Evolutionary conservation across 768 basidiomycete genomes (phyloP).

Genomic region (Collybiopsis luxurians): DNA sequence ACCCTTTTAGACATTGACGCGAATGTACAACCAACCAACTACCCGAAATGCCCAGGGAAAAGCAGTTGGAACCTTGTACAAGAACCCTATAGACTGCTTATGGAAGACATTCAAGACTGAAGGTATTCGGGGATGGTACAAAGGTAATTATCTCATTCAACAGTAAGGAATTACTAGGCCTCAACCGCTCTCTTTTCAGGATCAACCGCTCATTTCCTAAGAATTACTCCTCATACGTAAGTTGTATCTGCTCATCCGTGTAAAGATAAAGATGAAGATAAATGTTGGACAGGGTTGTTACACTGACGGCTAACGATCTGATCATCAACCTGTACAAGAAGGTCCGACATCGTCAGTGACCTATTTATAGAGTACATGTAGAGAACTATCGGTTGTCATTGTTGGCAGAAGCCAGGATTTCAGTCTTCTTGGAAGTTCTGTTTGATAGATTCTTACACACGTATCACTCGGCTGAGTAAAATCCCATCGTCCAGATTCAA

Average conservation of each 20-base stretch:
- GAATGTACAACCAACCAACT: conserved; percentile 96
- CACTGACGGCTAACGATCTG: conserved; percentile 84
- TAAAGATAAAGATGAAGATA: no score
- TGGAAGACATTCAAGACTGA: conserved; percentile 94
- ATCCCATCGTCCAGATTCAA: no score
- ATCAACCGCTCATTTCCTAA: conserved; percentile 89
- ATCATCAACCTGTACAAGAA: conserved; percentile 69
- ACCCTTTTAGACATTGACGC: conserved; percentile 68
- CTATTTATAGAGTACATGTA: not conserved
- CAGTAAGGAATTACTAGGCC: no score
- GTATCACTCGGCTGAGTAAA: no score
- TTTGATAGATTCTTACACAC: no score
- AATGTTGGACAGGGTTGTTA: conserved; percentile 64
- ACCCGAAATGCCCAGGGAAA: conserved; percentile 66
- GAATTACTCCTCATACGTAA: conserved; percentile 91
- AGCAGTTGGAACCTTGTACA: conserved; percentile 75
- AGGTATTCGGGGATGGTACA: conserved; percentile 94
- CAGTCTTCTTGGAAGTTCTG: no score
- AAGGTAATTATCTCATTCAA: conserved; percentile 65
- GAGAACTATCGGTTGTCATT: not conserved
- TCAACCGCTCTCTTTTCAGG: conserved; percentile 41
- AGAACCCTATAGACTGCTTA: conserved; percentile 91
- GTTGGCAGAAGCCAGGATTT: no score
- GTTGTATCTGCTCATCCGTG: no score
- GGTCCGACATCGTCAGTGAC: conserved; percentile 17